Evolutionary conservation across 164 flowering plant species (phyloP).

Genomic region (Macadamia tetraphylla): DNA sequence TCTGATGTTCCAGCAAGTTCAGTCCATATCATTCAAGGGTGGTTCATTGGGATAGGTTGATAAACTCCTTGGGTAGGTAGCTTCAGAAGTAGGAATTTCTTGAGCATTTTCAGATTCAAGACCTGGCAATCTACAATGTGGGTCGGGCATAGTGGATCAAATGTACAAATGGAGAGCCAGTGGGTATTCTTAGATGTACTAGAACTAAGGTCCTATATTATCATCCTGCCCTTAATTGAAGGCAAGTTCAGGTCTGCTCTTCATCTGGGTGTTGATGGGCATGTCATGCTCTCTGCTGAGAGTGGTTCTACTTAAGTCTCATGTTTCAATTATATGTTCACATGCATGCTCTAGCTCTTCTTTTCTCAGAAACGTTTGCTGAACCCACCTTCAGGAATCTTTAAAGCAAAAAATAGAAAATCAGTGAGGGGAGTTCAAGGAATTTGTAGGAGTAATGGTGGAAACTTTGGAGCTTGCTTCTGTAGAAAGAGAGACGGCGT

Average conservation of each 20-base stretch:
- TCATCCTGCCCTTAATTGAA: constrained; percentile 57
- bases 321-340: constrained; percentile 71
- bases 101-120: constrained; percentile 76
- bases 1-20: constrained; percentile 48
- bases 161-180: constrained; percentile 76
- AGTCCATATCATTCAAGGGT: constrained; percentile 33
- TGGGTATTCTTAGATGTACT: constrained; percentile 71
- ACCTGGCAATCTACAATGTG: constrained; percentile 92
- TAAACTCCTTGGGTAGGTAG: constrained; percentile 52
- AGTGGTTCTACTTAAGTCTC: constrained; percentile 58
- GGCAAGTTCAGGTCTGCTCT: constrained; percentile 64
- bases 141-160: constrained; percentile 71
- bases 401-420: too few species aligned
- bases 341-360: constrained; percentile 8
- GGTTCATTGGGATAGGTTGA: constrained; percentile 44
- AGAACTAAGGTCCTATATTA: constrained; percentile 53
- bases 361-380: too few species aligned
- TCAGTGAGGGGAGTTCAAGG: too few species aligned
- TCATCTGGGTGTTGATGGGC: constrained; percentile 55
- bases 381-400: too few species aligned
- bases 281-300: constrained; percentile 57
- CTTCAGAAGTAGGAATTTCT: constrained; percentile 45
- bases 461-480: too few species aligned
- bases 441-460: too few species aligned
- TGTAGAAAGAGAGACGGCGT: too few species aligned